These are phyloP conservation scores for Coemansia sp. DNA, from an alignment of 192 early-diverging fungal species.

Conservation along the genomic window DNA sequence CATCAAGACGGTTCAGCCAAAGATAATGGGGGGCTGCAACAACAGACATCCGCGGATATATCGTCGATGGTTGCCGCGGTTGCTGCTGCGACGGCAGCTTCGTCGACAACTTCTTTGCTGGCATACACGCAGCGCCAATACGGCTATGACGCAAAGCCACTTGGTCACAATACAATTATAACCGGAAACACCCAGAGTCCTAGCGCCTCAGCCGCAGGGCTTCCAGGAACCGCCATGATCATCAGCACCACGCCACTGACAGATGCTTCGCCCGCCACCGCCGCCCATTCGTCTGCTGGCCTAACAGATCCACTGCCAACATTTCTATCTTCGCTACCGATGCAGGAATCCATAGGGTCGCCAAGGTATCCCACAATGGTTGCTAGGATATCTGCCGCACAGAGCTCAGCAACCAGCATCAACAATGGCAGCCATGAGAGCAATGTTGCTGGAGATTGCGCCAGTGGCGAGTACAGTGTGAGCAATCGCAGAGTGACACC, in stretches of 20 bases:
- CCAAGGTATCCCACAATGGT: slow-evolving; percentile 40
- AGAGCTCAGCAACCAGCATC: slow-evolving; percentile 9
- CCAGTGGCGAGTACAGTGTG: background rate
- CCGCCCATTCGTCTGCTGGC: slow-evolving; percentile 17
- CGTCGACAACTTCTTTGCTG: slow-evolving; percentile 6
- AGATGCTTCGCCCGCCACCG: slow-evolving; percentile 8
- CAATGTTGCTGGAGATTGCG: background rate
- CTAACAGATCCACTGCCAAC: slow-evolving; percentile 39
- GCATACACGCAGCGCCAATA: slow-evolving; percentile 17
- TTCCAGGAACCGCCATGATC: slow-evolving; percentile 32
- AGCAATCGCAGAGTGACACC: slow-evolving; percentile 9
- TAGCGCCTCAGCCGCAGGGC: slow-evolving; percentile 24
- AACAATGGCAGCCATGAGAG: background rate
- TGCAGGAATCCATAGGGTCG: slow-evolving; percentile 17
- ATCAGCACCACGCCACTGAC: slow-evolving; percentile 1
- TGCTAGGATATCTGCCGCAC: slow-evolving; percentile 12
- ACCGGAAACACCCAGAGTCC: slow-evolving; percentile 29
- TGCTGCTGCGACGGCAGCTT: slow-evolving; percentile 25
- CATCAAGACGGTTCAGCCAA: slow-evolving; percentile 1
- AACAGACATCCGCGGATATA: slow-evolving; percentile 22
- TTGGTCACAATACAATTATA: slow-evolving; percentile 9
- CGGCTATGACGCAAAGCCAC: slow-evolving; percentile 18
- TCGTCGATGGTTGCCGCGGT: slow-evolving; percentile 44
- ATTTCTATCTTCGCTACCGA: slow-evolving; percentile 43
- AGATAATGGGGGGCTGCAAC: slow-evolving; percentile 5